A percentile compares a stretch with the other conserved stretches of the same genome.
phyloP scores from a whole-genome alignment of 306 rosid species.

The Pterocarpus macrocarpus region DNA sequence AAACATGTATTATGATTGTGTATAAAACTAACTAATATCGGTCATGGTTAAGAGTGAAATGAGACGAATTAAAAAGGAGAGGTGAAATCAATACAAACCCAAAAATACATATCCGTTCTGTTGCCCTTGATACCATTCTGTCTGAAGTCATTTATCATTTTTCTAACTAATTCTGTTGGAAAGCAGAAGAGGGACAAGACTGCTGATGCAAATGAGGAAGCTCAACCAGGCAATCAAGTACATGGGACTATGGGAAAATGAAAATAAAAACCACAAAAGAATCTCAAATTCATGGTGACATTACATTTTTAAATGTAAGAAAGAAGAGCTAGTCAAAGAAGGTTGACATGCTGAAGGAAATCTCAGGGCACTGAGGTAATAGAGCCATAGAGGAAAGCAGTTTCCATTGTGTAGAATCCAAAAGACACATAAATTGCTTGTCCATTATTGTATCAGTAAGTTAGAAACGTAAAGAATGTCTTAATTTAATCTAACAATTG shows the following conservation, averaged over 20 bases:
- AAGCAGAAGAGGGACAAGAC: not conserved
- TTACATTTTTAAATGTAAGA: not conserved
- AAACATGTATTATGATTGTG: not conserved
- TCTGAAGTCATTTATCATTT: not conserved
- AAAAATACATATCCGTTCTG: no score
- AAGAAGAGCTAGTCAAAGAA: not conserved
- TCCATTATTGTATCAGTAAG: conserved; percentile 47
- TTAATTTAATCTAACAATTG: conserved; percentile 38
- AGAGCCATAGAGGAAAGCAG: not conserved
- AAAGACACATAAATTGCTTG: conserved; percentile 40
- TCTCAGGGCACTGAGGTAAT: not conserved
- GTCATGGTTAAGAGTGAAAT: no score
- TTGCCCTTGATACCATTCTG: no score
- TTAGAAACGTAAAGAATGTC: conserved; percentile 62
- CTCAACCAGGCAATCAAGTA: not conserved
- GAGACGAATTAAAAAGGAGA: not conserved
- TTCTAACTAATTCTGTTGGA: not conserved
- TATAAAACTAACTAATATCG: not conserved
- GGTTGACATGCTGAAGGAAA: not conserved
- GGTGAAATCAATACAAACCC: not conserved
- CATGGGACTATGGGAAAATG: not conserved
- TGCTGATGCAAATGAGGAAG: conserved; percentile 2
- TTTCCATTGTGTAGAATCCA: conserved; percentile 11
- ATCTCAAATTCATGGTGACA: not conserved
- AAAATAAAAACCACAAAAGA: not conserved